A percentile compares a stretch with the other conserved stretches of the same genome.
These are phyloP conservation scores for Elsinoe perseae DNA, from an alignment of 2,329 filamentous ascomycete genomes.

Conservation along the genomic window DNA sequence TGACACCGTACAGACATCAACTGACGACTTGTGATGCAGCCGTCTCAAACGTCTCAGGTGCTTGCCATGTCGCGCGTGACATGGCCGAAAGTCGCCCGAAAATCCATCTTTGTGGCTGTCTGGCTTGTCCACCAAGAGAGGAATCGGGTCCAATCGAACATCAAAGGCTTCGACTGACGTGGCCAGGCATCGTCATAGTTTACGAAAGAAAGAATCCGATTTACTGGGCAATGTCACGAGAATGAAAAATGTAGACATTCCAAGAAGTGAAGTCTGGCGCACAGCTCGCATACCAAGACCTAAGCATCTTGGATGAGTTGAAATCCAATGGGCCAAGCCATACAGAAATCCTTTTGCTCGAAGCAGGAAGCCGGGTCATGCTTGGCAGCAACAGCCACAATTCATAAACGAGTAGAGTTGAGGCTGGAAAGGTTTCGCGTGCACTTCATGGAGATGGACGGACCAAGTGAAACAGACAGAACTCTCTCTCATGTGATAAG, in stretches of 20 bases:
- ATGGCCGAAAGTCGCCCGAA: slow-evolving; percentile 10
- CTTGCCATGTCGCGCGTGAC: background rate
- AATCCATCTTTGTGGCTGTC: background rate
- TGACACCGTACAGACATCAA: background rate
- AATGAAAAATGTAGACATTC: background rate
- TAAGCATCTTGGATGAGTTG: background rate
- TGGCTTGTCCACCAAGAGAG: background rate
- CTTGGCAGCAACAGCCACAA: slow-evolving; percentile 2
- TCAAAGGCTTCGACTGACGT: background rate
- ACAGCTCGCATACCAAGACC: background rate
- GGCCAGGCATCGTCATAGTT: background rate
- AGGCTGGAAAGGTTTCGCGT: background rate
- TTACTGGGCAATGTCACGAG: slow-evolving; percentile 1
- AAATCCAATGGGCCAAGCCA: background rate
- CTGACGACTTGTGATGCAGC: background rate
- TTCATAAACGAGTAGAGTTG: background rate
- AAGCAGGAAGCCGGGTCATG: too few species aligned
- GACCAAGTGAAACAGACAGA: slow-evolving; percentile 4
- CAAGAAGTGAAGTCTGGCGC: background rate
- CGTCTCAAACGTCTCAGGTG: background rate
- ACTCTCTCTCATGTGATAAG: background rate
- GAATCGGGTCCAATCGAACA: background rate
- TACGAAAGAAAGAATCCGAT: background rate
- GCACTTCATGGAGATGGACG: background rate
- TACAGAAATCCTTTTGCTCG: background rate